Evolutionary conservation across 2,329 filamentous ascomycete species (phyloP), one percentile per base, ranked within the genome.

Genomic region (Xylaria sp.): DNA sequence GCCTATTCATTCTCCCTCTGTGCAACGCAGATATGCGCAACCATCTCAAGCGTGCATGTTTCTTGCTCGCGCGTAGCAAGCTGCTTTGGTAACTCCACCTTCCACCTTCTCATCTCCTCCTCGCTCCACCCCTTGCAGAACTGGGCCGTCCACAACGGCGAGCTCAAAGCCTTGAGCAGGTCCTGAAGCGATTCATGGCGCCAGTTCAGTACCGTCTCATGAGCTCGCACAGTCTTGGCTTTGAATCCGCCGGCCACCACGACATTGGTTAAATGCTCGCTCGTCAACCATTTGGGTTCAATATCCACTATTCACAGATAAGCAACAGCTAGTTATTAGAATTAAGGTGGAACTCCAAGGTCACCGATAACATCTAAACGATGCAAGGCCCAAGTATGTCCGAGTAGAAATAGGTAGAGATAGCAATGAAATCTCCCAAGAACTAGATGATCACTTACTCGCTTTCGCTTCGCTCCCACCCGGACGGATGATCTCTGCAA

Each of bases 21-120:
- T 21, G 67, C 67, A 23, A 70, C 57, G 56, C 65, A 71, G 23
- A 71, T 51, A 65, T 67, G 69, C 14, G 66, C 70, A 56, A 67
- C 46, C 68, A 71, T 71, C 25, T 60, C 61, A 21, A 72, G 8
- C 6, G 49, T 66, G 9, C 51, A 58, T 6, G 63, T 70, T 35
- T 53, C 35, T 57, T 54, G 69, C 45, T 72, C 70, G 28, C 62
- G 21, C 23, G 67, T 62, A 3, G 45, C 61, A 52, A 72, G 50
- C 53, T 71, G 70, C 35, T 60, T 68, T 28, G 45, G 49, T 47
- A 72, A 51, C 62, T 69, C 70, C 1, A 47, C 61, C 21, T 57
- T 43, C 69, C 69, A 71, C n/a, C 65, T 58, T 15, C 40, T 56
- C 53, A 50, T 65, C 40, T 70, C 69, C 33, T 67, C 70, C 8